A percentile compares a stretch with the other conserved stretches of the same genome.
Conservation (phyloP, 768 basidiomycete genomes). For the Hebeloma cylindrosporum region DNA sequence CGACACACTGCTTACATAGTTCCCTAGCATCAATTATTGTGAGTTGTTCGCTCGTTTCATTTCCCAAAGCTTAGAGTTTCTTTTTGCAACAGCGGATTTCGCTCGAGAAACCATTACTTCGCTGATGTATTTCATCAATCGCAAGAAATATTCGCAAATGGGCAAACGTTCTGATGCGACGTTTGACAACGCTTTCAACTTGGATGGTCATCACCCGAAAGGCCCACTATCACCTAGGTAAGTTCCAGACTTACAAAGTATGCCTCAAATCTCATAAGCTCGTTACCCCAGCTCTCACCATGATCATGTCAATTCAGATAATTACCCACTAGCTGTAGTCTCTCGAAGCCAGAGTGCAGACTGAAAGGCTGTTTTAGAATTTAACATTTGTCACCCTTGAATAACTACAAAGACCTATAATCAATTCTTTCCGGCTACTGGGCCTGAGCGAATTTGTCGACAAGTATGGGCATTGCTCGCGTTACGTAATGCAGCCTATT, state of each 20-base stretch:
- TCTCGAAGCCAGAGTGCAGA: no score
- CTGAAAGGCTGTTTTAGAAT: no score
- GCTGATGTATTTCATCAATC: constrained; percentile 21
- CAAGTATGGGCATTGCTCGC: no score
- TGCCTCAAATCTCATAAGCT: no score
- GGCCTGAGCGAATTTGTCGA: no score
- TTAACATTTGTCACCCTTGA: no score
- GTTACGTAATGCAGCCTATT: no score
- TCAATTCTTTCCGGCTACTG: no score
- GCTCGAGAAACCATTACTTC: constrained; percentile 14
- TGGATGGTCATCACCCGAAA: constrained; percentile 6
- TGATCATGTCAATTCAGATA: no score
- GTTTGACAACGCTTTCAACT: constrained; percentile 18
- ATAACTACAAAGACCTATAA: no score
- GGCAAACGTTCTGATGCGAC: constrained; percentile 6
- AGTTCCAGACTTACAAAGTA: neutral
- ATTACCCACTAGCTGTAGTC: constrained; percentile 1
- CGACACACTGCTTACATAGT: neutral
- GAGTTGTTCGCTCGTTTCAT: neutral
- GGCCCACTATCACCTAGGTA: neutral
- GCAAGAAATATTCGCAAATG: constrained; percentile 5
- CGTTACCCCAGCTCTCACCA: no score
- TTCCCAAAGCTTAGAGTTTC: neutral
- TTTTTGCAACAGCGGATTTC: constrained; percentile 17
- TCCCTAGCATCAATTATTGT: constrained; percentile 35